phyloP scores from a whole-genome alignment of 2,329 filamentous ascomycete genomes.

The Xylaria sp. region DNA sequence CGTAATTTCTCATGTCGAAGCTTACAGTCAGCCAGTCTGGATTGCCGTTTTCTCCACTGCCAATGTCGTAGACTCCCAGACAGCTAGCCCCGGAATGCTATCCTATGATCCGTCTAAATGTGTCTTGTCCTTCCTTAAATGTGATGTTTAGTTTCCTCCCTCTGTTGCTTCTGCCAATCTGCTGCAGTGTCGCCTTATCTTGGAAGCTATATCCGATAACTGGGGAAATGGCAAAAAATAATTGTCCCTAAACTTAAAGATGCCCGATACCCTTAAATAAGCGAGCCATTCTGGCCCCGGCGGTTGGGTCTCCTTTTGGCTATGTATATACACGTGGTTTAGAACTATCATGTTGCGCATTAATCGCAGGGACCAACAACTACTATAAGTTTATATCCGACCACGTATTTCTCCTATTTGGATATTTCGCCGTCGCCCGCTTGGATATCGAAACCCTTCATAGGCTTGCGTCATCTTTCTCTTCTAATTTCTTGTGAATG shows the following conservation, averaged over 20 bases:
- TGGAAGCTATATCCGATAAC: constrained; percentile 31
- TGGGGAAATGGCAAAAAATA: constrained; percentile 30
- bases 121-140: constrained; percentile 11
- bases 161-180: background rate
- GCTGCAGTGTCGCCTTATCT: background rate
- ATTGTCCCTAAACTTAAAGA: background rate
- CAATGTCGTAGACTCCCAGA: constrained; percentile 2
- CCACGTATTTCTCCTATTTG: background rate
- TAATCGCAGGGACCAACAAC: background rate
- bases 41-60: constrained; percentile 2
- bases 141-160: background rate
- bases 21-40: background rate
- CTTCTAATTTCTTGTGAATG: background rate
- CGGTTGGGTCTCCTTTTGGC: background rate
- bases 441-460: background rate
- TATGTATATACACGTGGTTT: background rate
- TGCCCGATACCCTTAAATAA: background rate
- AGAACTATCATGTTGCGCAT: background rate
- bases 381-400: background rate
- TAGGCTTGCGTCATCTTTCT: background rate
- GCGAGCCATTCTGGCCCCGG: background rate
- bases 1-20: background rate
- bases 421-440: background rate
- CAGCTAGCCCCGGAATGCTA: constrained; percentile 7
- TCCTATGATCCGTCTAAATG: constrained; percentile 12